Evolutionary conservation across 371 early-diverging fungal genomes (phyloP), one percentile per base, ranked within the genome.

Genomic region (Fennellomyces sp.): DNA sequence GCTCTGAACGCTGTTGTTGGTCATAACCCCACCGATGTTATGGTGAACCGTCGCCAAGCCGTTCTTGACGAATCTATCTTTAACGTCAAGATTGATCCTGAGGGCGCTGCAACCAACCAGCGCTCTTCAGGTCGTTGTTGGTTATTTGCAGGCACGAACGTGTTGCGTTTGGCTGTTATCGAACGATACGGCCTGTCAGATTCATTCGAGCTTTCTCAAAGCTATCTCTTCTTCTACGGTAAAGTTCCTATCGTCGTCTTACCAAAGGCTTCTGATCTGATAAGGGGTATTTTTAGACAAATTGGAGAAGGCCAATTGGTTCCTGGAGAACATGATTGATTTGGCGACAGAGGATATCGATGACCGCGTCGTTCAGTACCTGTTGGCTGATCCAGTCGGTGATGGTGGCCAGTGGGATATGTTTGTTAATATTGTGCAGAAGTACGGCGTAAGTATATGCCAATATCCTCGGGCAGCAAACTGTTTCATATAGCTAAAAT

Each of bases 251-350:
- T 36, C 36, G 8, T 36, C 15, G 17, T 28, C 13, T 27, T 13
- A 39, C 25, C 12, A n/a, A 67, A n/a, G n/a, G n/a, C n/a, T 45
- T 23, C 8, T 39, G 17, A n/a, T 11, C 35, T n/a, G n/a, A 52
- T n/a, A 39, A 17, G 25, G 38, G 39, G 28, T 15, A 17, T 23
- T 17, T 47, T 12, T 51, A 80, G 80, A 88, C 59, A 88, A 88
- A 65, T 78, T 93, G 45, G 92, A 93, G 68, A 91, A 91, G 80
- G 76, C 88, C 57, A 92, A 92, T 65, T 91, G 89, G 81, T 92
- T 91, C 78, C 65, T 92, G 60, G 91, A 92, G 61, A 87, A 84
- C 63, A 83, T 91, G 78, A 84, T 91, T 70, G 84, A 84, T 45
- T 69, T 89, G 35, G 83, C 84, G 27, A 82, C 87, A 35, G 52